Evolutionary conservation across 371 early-diverging fungal genomes (phyloP).

Genomic region (Apophysomyces trapeziformis): DNA sequence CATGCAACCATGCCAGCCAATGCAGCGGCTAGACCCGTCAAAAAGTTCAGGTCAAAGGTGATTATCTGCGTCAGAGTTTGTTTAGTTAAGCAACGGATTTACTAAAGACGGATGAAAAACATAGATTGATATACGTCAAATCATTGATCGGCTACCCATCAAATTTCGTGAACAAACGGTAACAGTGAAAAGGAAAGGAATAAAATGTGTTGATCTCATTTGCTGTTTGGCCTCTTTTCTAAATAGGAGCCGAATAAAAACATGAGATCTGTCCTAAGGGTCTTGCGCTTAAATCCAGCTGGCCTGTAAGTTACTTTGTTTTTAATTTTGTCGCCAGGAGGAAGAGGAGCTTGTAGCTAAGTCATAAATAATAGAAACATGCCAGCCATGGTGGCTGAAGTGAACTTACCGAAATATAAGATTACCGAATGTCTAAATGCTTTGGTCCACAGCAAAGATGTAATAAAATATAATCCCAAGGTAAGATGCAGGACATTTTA

Average conservation of each 20-base stretch:
- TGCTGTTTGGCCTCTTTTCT: neutral
- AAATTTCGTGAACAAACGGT: slow-evolving; percentile 43
- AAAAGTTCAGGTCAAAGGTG: slow-evolving; percentile 16
- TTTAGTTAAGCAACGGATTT: neutral
- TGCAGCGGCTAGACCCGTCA: slow-evolving; percentile 7
- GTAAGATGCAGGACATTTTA: slow-evolving; percentile 11
- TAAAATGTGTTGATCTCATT: neutral
- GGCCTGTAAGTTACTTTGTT: slow-evolving; percentile 26
- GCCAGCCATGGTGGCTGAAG: slow-evolving; percentile 19
- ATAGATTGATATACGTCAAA: slow-evolving; percentile 33
- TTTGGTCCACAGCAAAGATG: slow-evolving; percentile 34
- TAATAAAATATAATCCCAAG: slow-evolving; percentile 24
- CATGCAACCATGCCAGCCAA: neutral
- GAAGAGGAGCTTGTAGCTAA: neutral
- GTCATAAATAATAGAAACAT: slow-evolving; percentile 18
- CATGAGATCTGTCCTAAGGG: slow-evolving; percentile 31
- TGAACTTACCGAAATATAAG: slow-evolving; percentile 24
- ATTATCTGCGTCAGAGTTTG: neutral
- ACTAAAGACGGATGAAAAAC: neutral
- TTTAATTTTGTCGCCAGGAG: too few relatives aligned
- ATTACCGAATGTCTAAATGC: slow-evolving; percentile 34
- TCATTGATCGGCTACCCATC: slow-evolving; percentile 34
- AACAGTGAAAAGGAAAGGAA: neutral
- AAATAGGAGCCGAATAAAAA: slow-evolving; percentile 30
- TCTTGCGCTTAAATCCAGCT: slow-evolving; percentile 25